phyloP scores from a whole-genome alignment of 805 yeast genomes.

The Kockiozyma suomiensis region DNA sequence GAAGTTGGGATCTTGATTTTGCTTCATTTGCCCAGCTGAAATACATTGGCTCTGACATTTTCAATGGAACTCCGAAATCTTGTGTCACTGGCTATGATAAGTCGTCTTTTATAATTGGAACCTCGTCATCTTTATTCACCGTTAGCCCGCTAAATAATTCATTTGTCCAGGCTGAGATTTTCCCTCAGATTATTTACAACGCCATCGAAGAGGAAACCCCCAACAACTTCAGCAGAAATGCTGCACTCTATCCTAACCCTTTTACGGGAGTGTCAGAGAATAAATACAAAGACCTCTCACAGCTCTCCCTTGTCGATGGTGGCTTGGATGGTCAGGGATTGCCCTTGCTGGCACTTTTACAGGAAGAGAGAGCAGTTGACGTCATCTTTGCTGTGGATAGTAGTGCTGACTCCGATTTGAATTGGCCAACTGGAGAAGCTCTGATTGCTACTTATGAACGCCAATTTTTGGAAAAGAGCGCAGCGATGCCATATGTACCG shows the following conservation, averaged over 20 bases:
- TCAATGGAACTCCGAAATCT: constrained; percentile 51
- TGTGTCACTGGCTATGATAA: constrained; percentile 75
- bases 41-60: constrained; percentile 70
- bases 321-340: constrained; percentile 78
- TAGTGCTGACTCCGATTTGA: constrained; percentile 60
- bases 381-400: constrained; percentile 66
- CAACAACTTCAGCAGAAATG: constrained; percentile 45
- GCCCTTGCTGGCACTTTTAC: constrained; percentile 67
- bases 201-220: constrained; percentile 42
- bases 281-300: neutral
- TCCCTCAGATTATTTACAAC: constrained; percentile 42
- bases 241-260: constrained; percentile 80
- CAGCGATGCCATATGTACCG: constrained; percentile 68
- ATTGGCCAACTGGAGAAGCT: constrained; percentile 72
- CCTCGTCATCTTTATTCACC: constrained; percentile 52
- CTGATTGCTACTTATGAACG: constrained; percentile 52
- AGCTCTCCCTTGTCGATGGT: constrained; percentile 68
- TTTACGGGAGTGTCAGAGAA: constrained; percentile 45
- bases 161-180: constrained; percentile 13
- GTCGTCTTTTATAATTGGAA: constrained; percentile 70
- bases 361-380: constrained; percentile 63
- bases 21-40: constrained; percentile 66
- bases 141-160: constrained; percentile 21
- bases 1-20: constrained; percentile 83
- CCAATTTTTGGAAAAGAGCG: constrained; percentile 47